Percentiles rank a stretch among this genome's conserved stretches.
Conservation (phyloP, 495 filamentous ascomycete genomes). For the Glonium stellatum region DNA sequence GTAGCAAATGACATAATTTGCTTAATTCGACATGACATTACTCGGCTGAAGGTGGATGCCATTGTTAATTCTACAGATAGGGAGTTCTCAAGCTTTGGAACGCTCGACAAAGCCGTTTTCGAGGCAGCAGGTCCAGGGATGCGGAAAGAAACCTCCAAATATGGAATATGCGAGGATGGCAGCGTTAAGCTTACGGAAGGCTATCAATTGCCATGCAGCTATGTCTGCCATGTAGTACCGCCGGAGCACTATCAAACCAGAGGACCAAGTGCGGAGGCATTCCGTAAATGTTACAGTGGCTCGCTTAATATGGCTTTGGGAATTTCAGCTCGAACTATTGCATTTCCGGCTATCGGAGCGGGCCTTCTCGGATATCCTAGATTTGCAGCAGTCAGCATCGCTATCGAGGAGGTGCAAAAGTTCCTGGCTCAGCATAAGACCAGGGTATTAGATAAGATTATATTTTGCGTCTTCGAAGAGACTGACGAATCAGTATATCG, state of each 20-base stretch:
- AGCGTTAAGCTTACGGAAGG: conserved; percentile 16
- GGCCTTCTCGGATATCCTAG: conserved; percentile 19
- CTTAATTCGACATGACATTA: conserved; percentile 20
- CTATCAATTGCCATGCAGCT: conserved; percentile 12
- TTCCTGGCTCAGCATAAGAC: conserved; percentile 13
- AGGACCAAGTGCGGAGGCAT: conserved; percentile 4
- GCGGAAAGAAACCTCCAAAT: conserved; percentile 12
- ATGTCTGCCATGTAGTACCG: conserved; percentile 20
- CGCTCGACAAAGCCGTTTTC: conserved; percentile 19
- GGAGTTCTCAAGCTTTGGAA: conserved; percentile 13
- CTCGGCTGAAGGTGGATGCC: conserved; percentile 20
- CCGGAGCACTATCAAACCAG: conserved; percentile 11
- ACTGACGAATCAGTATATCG: conserved; percentile 21
- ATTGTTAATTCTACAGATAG: conserved; percentile 25
- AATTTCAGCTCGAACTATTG: conserved; percentile 17
- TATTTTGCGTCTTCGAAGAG: conserved; percentile 22
- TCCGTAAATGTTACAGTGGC: conserved; percentile 19
- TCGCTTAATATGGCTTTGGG: conserved; percentile 9
- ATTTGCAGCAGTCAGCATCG: conserved; percentile 9
- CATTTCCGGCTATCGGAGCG: conserved; percentile 24
- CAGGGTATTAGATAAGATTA: conserved; percentile 16
- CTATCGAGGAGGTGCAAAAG: conserved; percentile 23
- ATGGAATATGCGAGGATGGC: conserved; percentile 21
- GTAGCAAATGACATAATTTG: conserved; percentile 12
- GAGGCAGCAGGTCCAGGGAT: conserved; percentile 12